A percentile compares a stretch with the other conserved stretches of the same genome.
These are phyloP conservation scores for Casuarina equisetifolia DNA, from an alignment of 306 rosid genomes.

Conservation along the genomic window DNA sequence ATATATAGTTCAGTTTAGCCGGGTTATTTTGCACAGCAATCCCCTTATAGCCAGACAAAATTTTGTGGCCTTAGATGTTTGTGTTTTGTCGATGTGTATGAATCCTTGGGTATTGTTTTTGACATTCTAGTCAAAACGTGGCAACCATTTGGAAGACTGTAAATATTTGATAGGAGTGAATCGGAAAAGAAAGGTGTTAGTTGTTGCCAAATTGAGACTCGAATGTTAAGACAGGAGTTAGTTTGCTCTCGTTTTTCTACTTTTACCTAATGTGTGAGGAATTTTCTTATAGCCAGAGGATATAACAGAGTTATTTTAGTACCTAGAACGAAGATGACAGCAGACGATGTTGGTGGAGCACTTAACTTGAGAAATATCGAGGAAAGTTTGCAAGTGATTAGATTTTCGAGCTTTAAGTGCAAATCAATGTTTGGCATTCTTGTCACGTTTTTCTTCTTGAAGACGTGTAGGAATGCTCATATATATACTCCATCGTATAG, in stretches of 20 bases:
- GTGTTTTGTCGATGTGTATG: neutral
- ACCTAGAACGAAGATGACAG: constrained; percentile 45
- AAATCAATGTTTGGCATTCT: neutral
- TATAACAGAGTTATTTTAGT: neutral
- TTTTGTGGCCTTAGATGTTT: neutral
- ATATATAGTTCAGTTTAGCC: neutral
- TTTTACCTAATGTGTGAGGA: neutral
- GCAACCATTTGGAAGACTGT: neutral
- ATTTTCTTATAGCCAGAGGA: neutral
- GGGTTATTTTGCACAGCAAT: neutral
- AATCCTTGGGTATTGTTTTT: neutral
- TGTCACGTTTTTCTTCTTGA: neutral
- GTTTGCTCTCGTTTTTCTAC: neutral
- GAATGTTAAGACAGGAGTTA: neutral
- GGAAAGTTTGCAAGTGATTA: constrained; percentile 41
- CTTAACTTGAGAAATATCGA: constrained; percentile 82
- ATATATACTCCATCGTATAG: neutral
- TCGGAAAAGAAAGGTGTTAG: neutral
- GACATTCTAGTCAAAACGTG: neutral
- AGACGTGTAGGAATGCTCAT: neutral
- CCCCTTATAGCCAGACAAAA: neutral
- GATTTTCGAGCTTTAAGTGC: neutral
- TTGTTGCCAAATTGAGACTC: neutral
- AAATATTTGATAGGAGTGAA: neutral
- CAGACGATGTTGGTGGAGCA: constrained; percentile 82